Evolutionary conservation across 1,139 yeast genomes (phyloP), one percentile per base, ranked within the genome.

Genomic region (Yamadazyma friedrichii): DNA sequence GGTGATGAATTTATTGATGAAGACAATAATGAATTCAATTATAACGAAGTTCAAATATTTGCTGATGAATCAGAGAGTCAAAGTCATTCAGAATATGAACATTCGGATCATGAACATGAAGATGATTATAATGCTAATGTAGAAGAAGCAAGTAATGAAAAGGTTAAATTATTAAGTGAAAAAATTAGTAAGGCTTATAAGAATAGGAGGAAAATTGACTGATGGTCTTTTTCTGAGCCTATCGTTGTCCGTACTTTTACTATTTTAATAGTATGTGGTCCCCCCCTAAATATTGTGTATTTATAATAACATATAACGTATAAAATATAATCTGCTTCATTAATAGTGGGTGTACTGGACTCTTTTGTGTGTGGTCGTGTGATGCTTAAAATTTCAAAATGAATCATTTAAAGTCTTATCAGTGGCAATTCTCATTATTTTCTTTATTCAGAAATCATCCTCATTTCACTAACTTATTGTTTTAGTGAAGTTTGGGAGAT

Each of bases 81-180:
- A 27, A 6, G 15, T 20, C 24, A 20, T 31, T 42, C 49, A 40
- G 59, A 55, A 43, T 42, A 39, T 16, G 33, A 31, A 31, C 32
- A 29, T 29, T 13, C 20, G 8, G 33, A 31, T 16, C 16, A 16
- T 31, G 33, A 26, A 12, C 31, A 33, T 15, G 20, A 10, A 2
- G 35, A 32, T 11, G 10, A 8, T 11, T 17, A 34, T 6, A 3
- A 25, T n/a, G 22, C 13, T 6, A 24, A 37, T 3, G 87, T 88
- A 10, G 94, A 87, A 58, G 65, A 57, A 44, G 61, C 59, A 29
- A 46, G 53, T 6, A 42, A 43, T 10, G 24, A 22, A 9, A 39
- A 30, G 15, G 42, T 44, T 31, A 41, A 46, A 17, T 38, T 33
- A 15, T 48, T 40, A 28, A 36, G 27, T 35, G 26, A 36, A 32